A percentile compares a stretch with the other conserved stretches of the same genome.
Conservation (phyloP, 2,329 filamentous ascomycete genomes). For the Aspergillus hiratsukae region DNA sequence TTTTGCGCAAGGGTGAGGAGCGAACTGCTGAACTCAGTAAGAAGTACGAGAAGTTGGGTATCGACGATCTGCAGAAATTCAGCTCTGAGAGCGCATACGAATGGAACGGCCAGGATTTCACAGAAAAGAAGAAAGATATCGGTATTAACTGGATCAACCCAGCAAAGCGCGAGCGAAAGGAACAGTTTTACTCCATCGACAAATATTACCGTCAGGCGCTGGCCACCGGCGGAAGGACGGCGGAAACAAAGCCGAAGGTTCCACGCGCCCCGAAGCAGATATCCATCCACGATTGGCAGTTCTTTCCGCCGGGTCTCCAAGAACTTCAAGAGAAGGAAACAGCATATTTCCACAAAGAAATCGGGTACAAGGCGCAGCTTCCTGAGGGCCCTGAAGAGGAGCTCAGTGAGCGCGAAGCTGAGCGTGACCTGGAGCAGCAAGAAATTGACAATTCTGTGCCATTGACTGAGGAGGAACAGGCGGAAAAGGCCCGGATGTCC, state of each 20-base stretch:
- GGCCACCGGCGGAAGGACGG: slow-evolving; percentile 70
- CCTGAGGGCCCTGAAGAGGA: slow-evolving; percentile 84
- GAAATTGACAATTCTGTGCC: slow-evolving; percentile 90
- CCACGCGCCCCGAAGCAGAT: slow-evolving; percentile 94
- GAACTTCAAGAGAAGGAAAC: slow-evolving; percentile 96
- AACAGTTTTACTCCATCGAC: slow-evolving; percentile 97
- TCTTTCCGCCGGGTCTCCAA: slow-evolving; percentile 78
- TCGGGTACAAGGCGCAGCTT: slow-evolving; percentile 90
- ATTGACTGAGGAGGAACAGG: slow-evolving; percentile 82
- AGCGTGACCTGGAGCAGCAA: slow-evolving; percentile 80
- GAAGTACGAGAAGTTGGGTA: slow-evolving; percentile 93
- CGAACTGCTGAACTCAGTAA: slow-evolving; percentile 86
- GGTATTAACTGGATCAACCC: slow-evolving; percentile 97
- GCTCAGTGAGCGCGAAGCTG: slow-evolving; percentile 77
- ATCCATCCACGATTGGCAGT: slow-evolving; percentile 91
- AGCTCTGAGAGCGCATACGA: slow-evolving; percentile 96
- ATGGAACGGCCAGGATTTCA: slow-evolving; percentile 97
- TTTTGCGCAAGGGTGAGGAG: slow-evolving; percentile 79
- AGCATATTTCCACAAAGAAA: slow-evolving; percentile 91
- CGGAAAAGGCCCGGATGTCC: slow-evolving; percentile 77
- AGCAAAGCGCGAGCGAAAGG: slow-evolving; percentile 95
- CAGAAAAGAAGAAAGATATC: slow-evolving; percentile 85
- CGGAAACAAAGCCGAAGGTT: slow-evolving; percentile 87
- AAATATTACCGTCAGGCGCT: slow-evolving; percentile 95
- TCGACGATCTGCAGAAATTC: slow-evolving; percentile 97